Percentiles rank a stretch among this genome's conserved stretches.
Conservation (phyloP, 2,329 filamentous ascomycete species). For the Microcyclosporella mali region DNA sequence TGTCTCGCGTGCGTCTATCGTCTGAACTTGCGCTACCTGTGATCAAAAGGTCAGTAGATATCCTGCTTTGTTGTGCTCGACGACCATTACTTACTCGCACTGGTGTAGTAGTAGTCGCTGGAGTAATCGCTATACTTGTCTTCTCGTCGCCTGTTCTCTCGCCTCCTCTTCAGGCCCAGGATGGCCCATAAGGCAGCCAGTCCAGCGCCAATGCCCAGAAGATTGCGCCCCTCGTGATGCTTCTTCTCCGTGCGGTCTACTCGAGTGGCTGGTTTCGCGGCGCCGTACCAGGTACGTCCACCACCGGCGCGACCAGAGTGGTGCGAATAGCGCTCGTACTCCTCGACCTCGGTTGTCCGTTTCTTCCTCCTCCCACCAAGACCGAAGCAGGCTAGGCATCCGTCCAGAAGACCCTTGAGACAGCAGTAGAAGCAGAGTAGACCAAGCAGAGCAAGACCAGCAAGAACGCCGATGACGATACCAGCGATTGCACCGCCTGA, state of each 20-base stretch:
- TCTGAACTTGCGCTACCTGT: slow-evolving; percentile 23
- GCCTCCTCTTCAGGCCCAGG: slow-evolving; percentile 41
- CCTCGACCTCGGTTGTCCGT: slow-evolving; percentile 51
- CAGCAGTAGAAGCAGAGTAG: slow-evolving; percentile 70
- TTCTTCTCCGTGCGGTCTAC: slow-evolving; percentile 34
- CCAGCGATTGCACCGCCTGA: slow-evolving; percentile 71
- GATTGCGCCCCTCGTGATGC: slow-evolving; percentile 27
- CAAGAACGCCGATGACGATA: slow-evolving; percentile 69
- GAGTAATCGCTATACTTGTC: slow-evolving; percentile 39
- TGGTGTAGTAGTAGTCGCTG: slow-evolving; percentile 41
- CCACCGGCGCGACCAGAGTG: slow-evolving; percentile 44
- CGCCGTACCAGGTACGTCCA: slow-evolving; percentile 45
- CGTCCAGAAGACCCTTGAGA: slow-evolving; percentile 50
- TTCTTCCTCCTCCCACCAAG: slow-evolving; percentile 43
- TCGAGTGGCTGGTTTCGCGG: slow-evolving; percentile 26
- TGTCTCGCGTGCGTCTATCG: slow-evolving; percentile 17
- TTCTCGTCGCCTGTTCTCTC: slow-evolving; percentile 34
- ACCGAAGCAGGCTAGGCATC: slow-evolving; percentile 55
- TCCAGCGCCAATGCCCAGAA: slow-evolving; percentile 36
- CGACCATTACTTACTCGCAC: slow-evolving; percentile 39
- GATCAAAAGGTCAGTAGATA: slow-evolving; percentile 11
- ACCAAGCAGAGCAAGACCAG: slow-evolving; percentile 60
- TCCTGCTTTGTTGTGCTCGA: background rate
- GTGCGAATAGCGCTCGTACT: slow-evolving; percentile 55
- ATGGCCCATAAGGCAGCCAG: slow-evolving; percentile 41